Base-by-base conservation (phyloP, 768 basidiomycete genomes). In the Suillus fuscotomentosus region DNA sequence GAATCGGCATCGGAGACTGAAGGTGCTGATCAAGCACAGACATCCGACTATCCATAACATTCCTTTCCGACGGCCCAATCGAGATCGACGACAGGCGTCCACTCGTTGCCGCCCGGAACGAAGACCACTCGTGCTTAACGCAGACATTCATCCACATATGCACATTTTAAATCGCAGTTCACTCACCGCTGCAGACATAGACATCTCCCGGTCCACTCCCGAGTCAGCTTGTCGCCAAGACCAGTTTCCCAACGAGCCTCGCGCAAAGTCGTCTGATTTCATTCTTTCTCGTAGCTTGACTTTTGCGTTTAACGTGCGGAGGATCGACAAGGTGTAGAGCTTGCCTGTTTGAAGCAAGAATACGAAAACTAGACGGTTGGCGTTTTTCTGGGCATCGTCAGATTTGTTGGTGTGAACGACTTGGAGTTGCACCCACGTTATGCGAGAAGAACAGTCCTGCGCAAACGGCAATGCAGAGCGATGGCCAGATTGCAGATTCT, bases 321-420 rank as follows among this genome's bases (percentile, higher is more conserved):
- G 59, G 27, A 74, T 63, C 39, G 70, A 73, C 22, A 73, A 66
- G 14, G 68, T 71, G 61, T 72, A 85, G 63, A 86, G 75, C 68
- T 86, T 86, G 43, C 84, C 83, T 3, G 83, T 82, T 56, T 83
- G 70, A 20, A 85, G 69, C 41, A 81, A 74, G 68, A 86, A 85
- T 66, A 85, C 80, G 6, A 84, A 69, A 39, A 82, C 78, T 8
- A 84, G 68, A n/a, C 72, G 73, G 66, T 81, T 77, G 62, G 79
- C 76, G 20, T 74, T 67, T n/a, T 69, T 61, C 53, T 73, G 64
- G 45, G 20, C 5, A 34, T 34, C 2, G 17, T 53, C 27, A n/a
- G 31, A 34, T 4, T 9, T 17, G 8, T 14, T 9, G 48, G 6
- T 9, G 39, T 24, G 24, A 31, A 6, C 31, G 6, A 14, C 39